Percentiles rank a stretch among this genome's conserved stretches.
phyloP scores from a whole-genome alignment of 1,284 basidiomycete species.

The Melampsora abietis-canadensis region DNA sequence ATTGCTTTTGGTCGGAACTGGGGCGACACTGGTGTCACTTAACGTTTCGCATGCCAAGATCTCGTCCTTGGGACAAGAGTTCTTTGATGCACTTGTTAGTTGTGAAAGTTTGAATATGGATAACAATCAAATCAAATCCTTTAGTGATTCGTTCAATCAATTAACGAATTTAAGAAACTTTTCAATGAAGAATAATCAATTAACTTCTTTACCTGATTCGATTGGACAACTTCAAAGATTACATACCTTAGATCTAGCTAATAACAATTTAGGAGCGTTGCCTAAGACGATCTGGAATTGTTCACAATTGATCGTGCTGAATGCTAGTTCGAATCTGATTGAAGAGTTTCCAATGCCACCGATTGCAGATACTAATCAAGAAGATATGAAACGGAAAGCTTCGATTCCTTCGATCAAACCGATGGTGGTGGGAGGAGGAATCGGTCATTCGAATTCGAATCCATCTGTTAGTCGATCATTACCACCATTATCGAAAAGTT shows the following conservation, averaged over 20 bases:
- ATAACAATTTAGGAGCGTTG: conserved; percentile 79
- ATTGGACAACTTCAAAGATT: conserved; percentile 76
- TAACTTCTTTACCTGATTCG: conserved; percentile 71
- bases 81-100: conserved; percentile 70
- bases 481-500: conserved; percentile 68
- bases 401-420: not conserved
- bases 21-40: conserved; percentile 66
- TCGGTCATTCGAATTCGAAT: conserved; percentile 39
- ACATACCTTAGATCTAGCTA: conserved; percentile 78
- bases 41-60: conserved; percentile 90
- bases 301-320: conserved; percentile 68
- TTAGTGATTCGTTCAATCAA: conserved; percentile 76
- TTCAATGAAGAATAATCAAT: conserved; percentile 83
- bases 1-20: conserved; percentile 54
- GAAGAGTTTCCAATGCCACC: conserved; percentile 69
- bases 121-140: conserved; percentile 78
- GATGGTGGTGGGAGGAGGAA: not conserved
- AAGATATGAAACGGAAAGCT: conserved; percentile 45
- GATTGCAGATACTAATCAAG: conserved; percentile 45
- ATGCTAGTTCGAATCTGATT: conserved; percentile 84
- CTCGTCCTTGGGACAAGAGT: conserved; percentile 71
- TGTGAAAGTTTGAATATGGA: conserved; percentile 71
- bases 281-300: conserved; percentile 82
- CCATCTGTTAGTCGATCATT: conserved; percentile 51
- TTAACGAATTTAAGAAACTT: conserved; percentile 70